Conservation (phyloP, 2,329 filamentous ascomycete genomes). For the Aureobasidium namibiae region DNA sequence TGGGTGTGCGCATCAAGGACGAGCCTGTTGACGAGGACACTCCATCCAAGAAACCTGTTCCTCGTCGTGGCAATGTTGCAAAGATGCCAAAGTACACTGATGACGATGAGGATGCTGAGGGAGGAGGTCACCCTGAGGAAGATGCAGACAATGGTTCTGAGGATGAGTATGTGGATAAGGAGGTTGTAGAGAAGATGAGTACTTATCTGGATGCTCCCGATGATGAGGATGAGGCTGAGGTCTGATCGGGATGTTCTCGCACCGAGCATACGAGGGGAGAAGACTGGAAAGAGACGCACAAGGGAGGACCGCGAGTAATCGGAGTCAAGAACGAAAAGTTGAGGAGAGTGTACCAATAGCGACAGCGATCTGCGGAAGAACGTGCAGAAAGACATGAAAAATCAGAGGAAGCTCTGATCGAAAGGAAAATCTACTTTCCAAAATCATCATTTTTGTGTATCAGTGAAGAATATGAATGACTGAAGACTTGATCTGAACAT, state of each 20-base stretch:
- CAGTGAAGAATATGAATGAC: too few species aligned
- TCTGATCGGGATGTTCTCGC: not conserved
- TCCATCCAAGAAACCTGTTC: slow-evolving; percentile 42
- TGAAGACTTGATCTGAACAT: too few species aligned
- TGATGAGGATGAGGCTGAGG: not conserved
- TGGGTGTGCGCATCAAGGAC: slow-evolving; percentile 45
- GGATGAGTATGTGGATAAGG: slow-evolving; percentile 21
- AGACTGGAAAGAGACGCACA: not conserved
- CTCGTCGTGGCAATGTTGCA: slow-evolving; percentile 39
- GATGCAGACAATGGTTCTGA: slow-evolving; percentile 38
- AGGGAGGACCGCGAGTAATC: too few species aligned
- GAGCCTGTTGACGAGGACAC: slow-evolving; percentile 42
- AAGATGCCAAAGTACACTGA: not conserved
- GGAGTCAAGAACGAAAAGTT: not conserved
- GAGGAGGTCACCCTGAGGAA: slow-evolving; percentile 38
- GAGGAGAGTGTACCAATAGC: not conserved
- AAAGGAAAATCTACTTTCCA: too few species aligned
- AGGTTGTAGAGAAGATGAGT: not conserved
- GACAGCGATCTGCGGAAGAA: too few species aligned
- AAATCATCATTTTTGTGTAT: too few species aligned
- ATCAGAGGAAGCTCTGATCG: not conserved
- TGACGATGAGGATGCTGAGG: slow-evolving; percentile 16
- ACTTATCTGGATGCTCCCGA: not conserved
- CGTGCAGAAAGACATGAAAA: not conserved
- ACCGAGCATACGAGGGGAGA: too few species aligned